These are phyloP conservation scores for Parastagonospora nodorum DNA, from an alignment of 2,329 filamentous ascomycete genomes.

Conservation along the genomic window DNA sequence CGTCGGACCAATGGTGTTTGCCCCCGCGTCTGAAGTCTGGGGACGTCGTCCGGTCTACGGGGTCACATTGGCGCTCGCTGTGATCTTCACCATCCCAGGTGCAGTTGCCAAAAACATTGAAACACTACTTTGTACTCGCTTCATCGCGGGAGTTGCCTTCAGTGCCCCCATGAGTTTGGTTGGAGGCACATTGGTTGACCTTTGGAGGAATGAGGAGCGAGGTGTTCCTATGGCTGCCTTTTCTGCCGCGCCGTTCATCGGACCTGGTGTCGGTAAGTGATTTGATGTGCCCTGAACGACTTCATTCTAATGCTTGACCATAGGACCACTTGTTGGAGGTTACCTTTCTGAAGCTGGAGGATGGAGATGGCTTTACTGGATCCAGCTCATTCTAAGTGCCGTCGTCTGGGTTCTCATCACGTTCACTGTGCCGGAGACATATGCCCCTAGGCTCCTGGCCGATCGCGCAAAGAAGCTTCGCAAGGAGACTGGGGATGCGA, in stretches of 20 bases:
- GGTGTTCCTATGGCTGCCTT: conserved; percentile 89
- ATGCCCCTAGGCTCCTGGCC: conserved; percentile 77
- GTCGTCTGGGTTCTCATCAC: conserved; percentile 76
- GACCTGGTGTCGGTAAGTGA: conserved; percentile 63
- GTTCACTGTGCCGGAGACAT: conserved; percentile 90
- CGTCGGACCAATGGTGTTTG: conserved; percentile 79
- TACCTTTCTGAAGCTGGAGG: conserved; percentile 71
- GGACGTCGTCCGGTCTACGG: conserved; percentile 74
- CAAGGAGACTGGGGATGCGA: conserved; percentile 67
- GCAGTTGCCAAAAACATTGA: conserved; percentile 76
- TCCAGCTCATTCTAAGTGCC: conserved; percentile 77
- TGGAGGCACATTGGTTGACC: conserved; percentile 78
- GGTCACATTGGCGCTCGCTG: conserved; percentile 69
- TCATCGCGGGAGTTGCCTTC: conserved; percentile 82
- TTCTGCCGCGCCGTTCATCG: conserved; percentile 80
- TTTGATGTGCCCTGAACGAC: too few relatives aligned
- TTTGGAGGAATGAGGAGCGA: conserved; percentile 84
- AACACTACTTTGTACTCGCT: conserved; percentile 75
- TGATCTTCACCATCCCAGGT: conserved; percentile 80
- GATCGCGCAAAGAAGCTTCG: conserved; percentile 73
- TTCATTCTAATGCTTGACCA: too few relatives aligned
- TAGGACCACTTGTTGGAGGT: conserved; percentile 65
- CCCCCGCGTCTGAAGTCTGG: conserved; percentile 76
- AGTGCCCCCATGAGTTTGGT: conserved; percentile 87
- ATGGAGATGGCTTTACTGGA: conserved; percentile 88